These are phyloP conservation scores for Brassica nigra DNA, from an alignment of 345 rosid species.

Conservation along the genomic window DNA sequence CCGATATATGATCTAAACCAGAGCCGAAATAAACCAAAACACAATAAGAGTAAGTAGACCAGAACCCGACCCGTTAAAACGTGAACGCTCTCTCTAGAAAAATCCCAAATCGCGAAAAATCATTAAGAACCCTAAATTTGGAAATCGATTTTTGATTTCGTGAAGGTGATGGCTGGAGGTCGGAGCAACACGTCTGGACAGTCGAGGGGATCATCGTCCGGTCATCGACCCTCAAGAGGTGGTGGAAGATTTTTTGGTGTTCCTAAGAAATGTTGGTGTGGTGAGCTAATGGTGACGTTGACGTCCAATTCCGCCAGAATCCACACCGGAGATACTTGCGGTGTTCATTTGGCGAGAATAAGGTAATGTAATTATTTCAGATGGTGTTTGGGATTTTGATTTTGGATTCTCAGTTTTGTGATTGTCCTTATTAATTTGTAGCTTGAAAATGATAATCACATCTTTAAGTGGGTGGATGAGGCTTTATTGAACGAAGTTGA, in stretches of 20 bases:
- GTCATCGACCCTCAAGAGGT: no score
- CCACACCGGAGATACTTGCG: not conserved
- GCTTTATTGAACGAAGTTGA: no score
- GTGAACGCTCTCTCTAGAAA: not conserved
- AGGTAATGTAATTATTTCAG: no score
- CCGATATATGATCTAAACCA: not conserved
- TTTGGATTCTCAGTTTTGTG: no score
- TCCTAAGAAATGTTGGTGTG: not conserved
- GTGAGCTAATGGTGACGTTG: not conserved
- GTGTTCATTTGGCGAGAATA: not conserved
- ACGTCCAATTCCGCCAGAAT: not conserved
- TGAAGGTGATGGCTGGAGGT: no score
- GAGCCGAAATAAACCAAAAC: not conserved
- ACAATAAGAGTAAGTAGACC: not conserved
- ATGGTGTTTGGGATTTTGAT: no score
- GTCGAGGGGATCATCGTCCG: no score
- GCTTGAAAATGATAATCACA: not conserved
- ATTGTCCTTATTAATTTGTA: no score
- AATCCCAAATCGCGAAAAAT: not conserved
- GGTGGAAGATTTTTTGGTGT: not conserved
- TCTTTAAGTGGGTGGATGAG: no score
- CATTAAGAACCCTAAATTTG: not conserved
- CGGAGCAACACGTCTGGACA: no score
- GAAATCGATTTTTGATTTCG: not conserved
- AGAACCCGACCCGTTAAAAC: not conserved